These are phyloP conservation scores for Debaryomyces prosopidis DNA, from an alignment of 805 yeast genomes.

Conservation along the genomic window DNA sequence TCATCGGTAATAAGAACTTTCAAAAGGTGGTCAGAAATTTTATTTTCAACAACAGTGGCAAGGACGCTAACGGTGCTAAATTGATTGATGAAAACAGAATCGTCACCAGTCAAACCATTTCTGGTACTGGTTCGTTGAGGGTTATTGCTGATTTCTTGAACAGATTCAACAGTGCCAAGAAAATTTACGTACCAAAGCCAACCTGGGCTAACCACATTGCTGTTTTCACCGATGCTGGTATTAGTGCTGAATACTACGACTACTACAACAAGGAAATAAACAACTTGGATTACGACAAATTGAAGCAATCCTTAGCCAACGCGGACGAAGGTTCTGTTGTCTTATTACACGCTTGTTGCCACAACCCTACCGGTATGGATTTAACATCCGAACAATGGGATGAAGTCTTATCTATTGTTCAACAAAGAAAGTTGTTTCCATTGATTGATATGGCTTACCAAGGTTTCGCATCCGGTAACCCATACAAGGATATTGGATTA, in stretches of 20 bases:
- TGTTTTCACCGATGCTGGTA: conserved; percentile 73
- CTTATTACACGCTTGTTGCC: conserved; percentile 91
- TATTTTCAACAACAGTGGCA: conserved; percentile 61
- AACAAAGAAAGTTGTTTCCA: conserved; percentile 65
- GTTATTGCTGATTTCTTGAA: conserved; percentile 77
- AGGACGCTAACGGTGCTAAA: conserved; percentile 54
- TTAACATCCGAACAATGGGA: conserved; percentile 83
- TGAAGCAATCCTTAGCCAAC: conserved; percentile 56
- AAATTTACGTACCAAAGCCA: conserved; percentile 77
- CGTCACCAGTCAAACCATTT: conserved; percentile 82
- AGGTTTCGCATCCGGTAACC: conserved; percentile 87
- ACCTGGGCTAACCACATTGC: conserved; percentile 95
- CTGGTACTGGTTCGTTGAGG: conserved; percentile 94
- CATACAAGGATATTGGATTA: conserved; percentile 63
- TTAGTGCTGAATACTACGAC: conserved; percentile 60
- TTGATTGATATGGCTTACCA: conserved; percentile 94
- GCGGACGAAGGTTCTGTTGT: conserved; percentile 64
- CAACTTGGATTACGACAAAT: conserved; percentile 62
- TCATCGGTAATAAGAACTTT: conserved; percentile 73
- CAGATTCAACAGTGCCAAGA: conserved; percentile 54
- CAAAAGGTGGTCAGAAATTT: conserved; percentile 67
- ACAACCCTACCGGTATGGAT: conserved; percentile 96
- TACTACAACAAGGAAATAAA: conserved; percentile 68
- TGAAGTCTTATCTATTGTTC: conserved; percentile 63
- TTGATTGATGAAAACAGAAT: conserved; percentile 63